Evolutionary conservation across 306 rosid species (phyloP), one percentile per base, ranked within the genome.

Genomic region (Psophocarpus tetragonolobus): DNA sequence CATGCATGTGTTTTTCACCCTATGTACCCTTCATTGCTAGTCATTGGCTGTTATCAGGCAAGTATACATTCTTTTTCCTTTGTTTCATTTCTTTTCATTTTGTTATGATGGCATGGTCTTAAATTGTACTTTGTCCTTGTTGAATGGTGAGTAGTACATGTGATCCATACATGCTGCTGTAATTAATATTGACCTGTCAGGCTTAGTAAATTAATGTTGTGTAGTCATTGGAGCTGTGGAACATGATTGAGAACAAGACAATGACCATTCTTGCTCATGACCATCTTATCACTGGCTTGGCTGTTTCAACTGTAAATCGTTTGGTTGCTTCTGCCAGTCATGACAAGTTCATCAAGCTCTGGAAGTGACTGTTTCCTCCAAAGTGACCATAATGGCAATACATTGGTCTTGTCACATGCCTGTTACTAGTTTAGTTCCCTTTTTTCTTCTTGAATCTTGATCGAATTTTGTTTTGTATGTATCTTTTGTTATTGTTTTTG

Each of bases 11-110:
- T 94, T 79, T 94, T 94, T 77, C 97, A 94, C 80, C 98, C 98
- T 15, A 88, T 89, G 3, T 90, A 84, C 75, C 80, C 94, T 81
- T 87, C 97, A 14, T 83, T 92, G 80, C 84, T 94, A 76, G 95
- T 94, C 82, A 84, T 94, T 50, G 98, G 97, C 23, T 92, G 97
- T 76, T 94, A 94, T 76, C 91, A 90, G 97, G 98, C 85, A 84
- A 89, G 91, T 75, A 11, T 9, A 38, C 44, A 9, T 7, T 36
- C 11, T 38, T 38, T 38, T 38, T 38, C 10, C 0, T 38, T 38
- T 38, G 10, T 36, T 36, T 36, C 11, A 8, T 38, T 9, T 38
- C 13, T 38, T 38, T 38, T 35, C 10, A 35, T 38, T 38, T 38
- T 38, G 8, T 35, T 4, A 32, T 32, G 35, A 32, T 32, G 35